Conservation (phyloP, 352 stramenopile genomes). For the Phytophthora pini region DNA sequence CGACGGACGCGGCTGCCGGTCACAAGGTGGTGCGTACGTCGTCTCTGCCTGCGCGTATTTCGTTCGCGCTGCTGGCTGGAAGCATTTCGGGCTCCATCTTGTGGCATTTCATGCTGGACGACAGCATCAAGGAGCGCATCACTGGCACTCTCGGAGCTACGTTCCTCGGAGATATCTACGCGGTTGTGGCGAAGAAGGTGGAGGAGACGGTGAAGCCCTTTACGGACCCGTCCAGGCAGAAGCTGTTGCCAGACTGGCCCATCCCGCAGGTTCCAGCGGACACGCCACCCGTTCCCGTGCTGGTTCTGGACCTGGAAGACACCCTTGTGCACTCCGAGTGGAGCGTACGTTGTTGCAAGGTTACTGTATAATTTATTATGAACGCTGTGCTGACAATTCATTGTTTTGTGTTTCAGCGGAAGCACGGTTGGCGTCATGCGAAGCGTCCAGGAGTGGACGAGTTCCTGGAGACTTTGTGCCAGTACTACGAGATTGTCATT, state of each 20-base stretch:
- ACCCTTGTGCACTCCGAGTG: slow-evolving; percentile 90
- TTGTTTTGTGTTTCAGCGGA: slow-evolving; percentile 52
- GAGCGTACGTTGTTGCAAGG: slow-evolving; percentile 67
- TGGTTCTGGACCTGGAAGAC: slow-evolving; percentile 88
- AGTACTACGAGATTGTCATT: slow-evolving; percentile 91
- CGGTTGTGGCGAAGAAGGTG: slow-evolving; percentile 61
- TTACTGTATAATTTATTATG: not conserved
- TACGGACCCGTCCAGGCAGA: slow-evolving; percentile 81
- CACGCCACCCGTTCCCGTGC: slow-evolving; percentile 79
- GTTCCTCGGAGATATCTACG: slow-evolving; percentile 72
- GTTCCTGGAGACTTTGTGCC: slow-evolving; percentile 83
- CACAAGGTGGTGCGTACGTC: slow-evolving; percentile 72
- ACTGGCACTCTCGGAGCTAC: slow-evolving; percentile 58
- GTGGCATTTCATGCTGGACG: slow-evolving; percentile 82
- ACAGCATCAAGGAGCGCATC: slow-evolving; percentile 54
- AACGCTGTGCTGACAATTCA: too few relatives aligned
- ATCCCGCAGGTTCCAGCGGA: slow-evolving; percentile 80
- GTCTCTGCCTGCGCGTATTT: slow-evolving; percentile 78
- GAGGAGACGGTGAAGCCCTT: slow-evolving; percentile 77
- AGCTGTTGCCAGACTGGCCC: slow-evolving; percentile 88
- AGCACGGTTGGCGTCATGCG: slow-evolving; percentile 88
- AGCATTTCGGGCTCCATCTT: slow-evolving; percentile 67
- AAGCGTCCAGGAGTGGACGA: slow-evolving; percentile 89
- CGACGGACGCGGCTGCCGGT: slow-evolving; percentile 23
- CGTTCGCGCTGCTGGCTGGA: slow-evolving; percentile 64